A percentile compares a stretch with the other conserved stretches of the same genome.
Evolutionary conservation across 345 rosid genomes (phyloP).

Genomic region (Gossypium raimondii): DNA sequence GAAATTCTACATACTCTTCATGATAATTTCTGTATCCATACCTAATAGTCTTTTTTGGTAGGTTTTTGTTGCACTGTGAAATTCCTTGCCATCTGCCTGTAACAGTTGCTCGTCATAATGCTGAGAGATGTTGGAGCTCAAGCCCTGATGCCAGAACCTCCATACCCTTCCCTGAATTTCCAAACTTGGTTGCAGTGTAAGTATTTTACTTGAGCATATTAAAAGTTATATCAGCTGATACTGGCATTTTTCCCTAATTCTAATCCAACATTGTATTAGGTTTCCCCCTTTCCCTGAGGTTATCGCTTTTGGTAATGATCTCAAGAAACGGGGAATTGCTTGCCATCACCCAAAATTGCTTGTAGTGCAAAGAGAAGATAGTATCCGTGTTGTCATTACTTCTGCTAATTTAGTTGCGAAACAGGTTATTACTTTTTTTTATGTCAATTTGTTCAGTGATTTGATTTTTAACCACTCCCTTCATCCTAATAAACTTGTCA

Average conservation of each 20-base stretch:
- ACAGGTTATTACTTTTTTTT: constrained; percentile 49
- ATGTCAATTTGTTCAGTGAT: neutral
- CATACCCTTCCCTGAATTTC: constrained; percentile 60
- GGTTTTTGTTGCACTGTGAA: constrained; percentile 73
- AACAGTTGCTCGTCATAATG: constrained; percentile 78
- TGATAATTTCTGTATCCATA: constrained; percentile 14
- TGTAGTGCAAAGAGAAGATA: constrained; percentile 75
- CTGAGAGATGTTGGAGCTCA: constrained; percentile 79
- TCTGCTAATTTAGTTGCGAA: constrained; percentile 85
- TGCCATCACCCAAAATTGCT: constrained; percentile 93
- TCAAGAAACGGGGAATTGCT: constrained; percentile 75
- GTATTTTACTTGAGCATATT: constrained; percentile 28
- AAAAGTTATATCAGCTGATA: neutral
- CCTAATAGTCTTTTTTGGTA: constrained; percentile 27
- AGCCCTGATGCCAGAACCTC: constrained; percentile 52
- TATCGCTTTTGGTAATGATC: constrained; percentile 82
- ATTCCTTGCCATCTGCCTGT: constrained; percentile 74
- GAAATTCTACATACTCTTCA: neutral
- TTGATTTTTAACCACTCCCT: neutral
- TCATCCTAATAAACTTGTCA: too few species aligned
- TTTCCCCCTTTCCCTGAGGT: constrained; percentile 80
- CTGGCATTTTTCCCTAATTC: constrained; percentile 3
- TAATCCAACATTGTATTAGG: constrained; percentile 35
- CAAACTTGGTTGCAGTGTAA: constrained; percentile 70
- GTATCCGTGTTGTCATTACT: constrained; percentile 62